Evolutionary conservation across 2,329 filamentous ascomycete genomes (phyloP), one percentile per base, ranked within the genome.

Genomic region (Xylariaceae sp.): DNA sequence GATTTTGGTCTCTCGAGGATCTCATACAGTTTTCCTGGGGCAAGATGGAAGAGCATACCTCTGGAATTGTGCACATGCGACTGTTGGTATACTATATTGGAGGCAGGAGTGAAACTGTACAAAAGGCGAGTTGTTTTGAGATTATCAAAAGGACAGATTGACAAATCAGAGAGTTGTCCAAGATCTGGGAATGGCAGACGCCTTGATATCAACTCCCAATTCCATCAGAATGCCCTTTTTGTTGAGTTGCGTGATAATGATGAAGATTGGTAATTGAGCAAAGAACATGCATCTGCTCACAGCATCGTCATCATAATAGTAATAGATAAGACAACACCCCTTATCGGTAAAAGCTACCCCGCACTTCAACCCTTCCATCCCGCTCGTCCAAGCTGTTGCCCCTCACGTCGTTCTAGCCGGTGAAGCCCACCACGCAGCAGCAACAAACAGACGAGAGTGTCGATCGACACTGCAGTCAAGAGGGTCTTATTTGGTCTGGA

Each of bases 281-380:
- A 24, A 7, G 30, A 33, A 33, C 15, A 11, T n/a, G 4, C 15
- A 16, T 11, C 30, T 33, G 11, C 11, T 18, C 11, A 18, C 18
- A 20, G 35, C 35, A 23, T 29, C 26, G 23, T 42, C 40, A 11
- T 27, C 13, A 11, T 29, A n/a, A n/a, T n/a, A n/a, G n/a, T n/a
- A n/a, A n/a, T n/a, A n/a, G n/a, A n/a, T n/a, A n/a, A n/a, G n/a
- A n/a, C n/a, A n/a, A n/a, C n/a, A 4, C 36, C 46, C 46, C 47
- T 51, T 45, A 47, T 50, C 27, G 41, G 32, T n/a, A 46, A 21
- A 9, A 49, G 33, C 27, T 56, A 56, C 53, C 53, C 53, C 53
- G 53, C 53, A 47, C 26, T 55, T 27, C 16, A 10, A 30, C 8
- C n/a, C n/a, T n/a, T n/a, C n/a, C n/a, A n/a, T n/a, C 40, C 21